Base-by-base conservation (phyloP, 2,329 filamentous ascomycete species). In the Nigrograna mackinnonii region DNA sequence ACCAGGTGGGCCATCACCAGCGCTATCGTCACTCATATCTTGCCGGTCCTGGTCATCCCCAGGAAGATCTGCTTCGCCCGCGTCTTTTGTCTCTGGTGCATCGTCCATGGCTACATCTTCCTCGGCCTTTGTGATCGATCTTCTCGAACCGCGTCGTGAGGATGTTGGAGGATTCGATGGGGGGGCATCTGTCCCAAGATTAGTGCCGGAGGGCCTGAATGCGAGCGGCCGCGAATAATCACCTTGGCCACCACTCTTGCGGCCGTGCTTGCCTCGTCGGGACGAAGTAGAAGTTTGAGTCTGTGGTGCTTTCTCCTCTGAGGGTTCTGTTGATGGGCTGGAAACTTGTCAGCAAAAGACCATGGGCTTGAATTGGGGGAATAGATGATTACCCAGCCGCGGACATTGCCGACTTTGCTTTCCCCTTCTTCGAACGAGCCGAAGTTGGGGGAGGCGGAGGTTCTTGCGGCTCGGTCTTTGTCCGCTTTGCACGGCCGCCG, bases 81-180 rank as follows among this genome's bases (percentile, higher is more conserved):
- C 80, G 7, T 81, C 77, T 30, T 85, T 81, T 32, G 79, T 77
- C 20, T 85, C 74, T 62, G 74, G 44, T 82, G 83, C 82, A 46
- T 87, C 85, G 36, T 83, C 84, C 84, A 91, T 91, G 22, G 78
- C 71, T 37, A 82, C 82, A 65, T 91, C 87, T 52, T 85, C 76
- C 45, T 86, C 82, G 53, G 68, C 45, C 72, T 73, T 55, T 57
- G 52, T 5, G 49, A 58, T 22, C 57, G 58, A 61, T 41, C 55
- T 70, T 33, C 62, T 57, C 14, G 65, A 57, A 37, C 49, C 55
- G 32, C 63, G 55, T 20, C 58, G 61, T 16, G 67, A 66, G 33
- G 62, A 59, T 13, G 62, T 57, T 22, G 64, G 55, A n/a, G n/a
- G n/a, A n/a, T n/a, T n/a, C n/a, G n/a, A n/a, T n/a, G n/a, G n/a